phyloP scores from a whole-genome alignment of 805 yeast genomes.

The Kodamaea leandrae region DNA sequence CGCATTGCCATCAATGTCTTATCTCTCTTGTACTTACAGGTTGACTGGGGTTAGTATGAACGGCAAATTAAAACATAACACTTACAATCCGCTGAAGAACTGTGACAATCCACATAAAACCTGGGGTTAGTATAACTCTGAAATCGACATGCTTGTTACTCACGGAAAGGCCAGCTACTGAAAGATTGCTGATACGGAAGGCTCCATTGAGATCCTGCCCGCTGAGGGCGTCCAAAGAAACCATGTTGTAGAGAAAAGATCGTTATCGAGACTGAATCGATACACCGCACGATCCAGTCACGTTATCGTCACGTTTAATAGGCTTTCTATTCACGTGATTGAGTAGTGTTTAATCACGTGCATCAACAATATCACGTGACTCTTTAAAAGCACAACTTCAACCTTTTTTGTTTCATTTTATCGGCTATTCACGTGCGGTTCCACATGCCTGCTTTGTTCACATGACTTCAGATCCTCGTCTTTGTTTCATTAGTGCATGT shows the following conservation, averaged over 20 bases:
- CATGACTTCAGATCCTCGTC: not conserved
- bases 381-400: too few relatives aligned
- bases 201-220: constrained; percentile 45
- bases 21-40: not conserved
- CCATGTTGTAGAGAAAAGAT: constrained; percentile 16
- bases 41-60: constrained; percentile 8
- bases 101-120: constrained; percentile 49
- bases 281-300: too few relatives aligned
- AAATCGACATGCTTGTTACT: not conserved
- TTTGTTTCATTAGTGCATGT: not conserved
- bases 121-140: constrained; percentile 23
- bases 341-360: too few relatives aligned
- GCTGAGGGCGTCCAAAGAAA: constrained; percentile 44
- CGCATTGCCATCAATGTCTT: not conserved
- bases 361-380: too few relatives aligned
- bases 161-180: constrained; percentile 55
- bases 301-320: too few relatives aligned
- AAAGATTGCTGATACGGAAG: constrained; percentile 51
- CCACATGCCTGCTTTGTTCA: too few relatives aligned
- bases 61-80: constrained; percentile 11
- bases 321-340: too few relatives aligned
- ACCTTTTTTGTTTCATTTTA: too few relatives aligned
- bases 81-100: constrained; percentile 49
- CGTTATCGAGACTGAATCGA: too few relatives aligned
- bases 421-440: too few relatives aligned